Evolutionary conservation across 2,329 filamentous ascomycete genomes (phyloP).

Genomic region (Diplodia sapinea): DNA sequence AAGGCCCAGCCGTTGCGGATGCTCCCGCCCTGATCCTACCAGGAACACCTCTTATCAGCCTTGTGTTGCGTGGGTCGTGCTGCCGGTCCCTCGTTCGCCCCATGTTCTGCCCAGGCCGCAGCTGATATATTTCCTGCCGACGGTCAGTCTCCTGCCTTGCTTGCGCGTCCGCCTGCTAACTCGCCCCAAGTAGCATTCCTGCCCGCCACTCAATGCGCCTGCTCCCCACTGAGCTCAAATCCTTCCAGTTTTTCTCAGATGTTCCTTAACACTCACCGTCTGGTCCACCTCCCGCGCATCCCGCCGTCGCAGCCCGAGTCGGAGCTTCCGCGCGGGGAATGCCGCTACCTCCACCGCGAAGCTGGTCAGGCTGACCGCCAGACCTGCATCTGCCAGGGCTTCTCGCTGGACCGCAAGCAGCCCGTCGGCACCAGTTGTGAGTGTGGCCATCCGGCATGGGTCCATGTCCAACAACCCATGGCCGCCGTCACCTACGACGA

Average conservation of each 20-base stretch:
- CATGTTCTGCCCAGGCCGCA: neutral
- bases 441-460: slow-evolving; percentile 56
- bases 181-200: neutral
- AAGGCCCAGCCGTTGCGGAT: slow-evolving; percentile 17
- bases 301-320: slow-evolving; percentile 35
- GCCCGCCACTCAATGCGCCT: slow-evolving; percentile 28
- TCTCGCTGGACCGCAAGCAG: slow-evolving; percentile 46
- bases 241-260: slow-evolving; percentile 23
- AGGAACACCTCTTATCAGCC: neutral
- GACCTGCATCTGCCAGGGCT: slow-evolving; percentile 54
- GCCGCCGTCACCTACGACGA: slow-evolving; percentile 46
- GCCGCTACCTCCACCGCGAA: slow-evolving; percentile 44
- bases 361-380: slow-evolving; percentile 41
- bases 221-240: neutral
- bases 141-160: slow-evolving; percentile 10
- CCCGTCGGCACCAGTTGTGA: slow-evolving; percentile 51
- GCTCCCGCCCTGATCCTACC: slow-evolving; percentile 24
- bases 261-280: slow-evolving; percentile 31
- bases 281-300: slow-evolving; percentile 30
- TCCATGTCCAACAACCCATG: slow-evolving; percentile 48
- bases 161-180: neutral
- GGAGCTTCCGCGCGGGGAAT: slow-evolving; percentile 48
- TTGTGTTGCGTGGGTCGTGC: slow-evolving; percentile 7
- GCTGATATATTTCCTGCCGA: slow-evolving; percentile 21
- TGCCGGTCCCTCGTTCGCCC: neutral